Evolutionary conservation across 106 monocot species (phyloP), one percentile per base, ranked within the genome.

Genomic region (Dactylorhiza incarnata): DNA sequence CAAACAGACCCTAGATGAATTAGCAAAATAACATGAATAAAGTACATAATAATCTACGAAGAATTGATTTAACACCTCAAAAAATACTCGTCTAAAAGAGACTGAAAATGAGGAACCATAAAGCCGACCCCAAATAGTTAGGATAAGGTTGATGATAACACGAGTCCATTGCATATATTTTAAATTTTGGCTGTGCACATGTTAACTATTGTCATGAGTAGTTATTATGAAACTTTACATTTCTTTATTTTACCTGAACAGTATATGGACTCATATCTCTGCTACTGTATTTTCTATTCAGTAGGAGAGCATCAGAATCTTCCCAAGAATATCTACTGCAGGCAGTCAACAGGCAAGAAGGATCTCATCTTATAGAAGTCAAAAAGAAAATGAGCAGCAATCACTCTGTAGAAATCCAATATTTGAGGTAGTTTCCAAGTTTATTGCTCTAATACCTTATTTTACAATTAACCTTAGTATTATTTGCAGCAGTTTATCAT

Each of bases 361-460:
- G 74, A 71, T 80, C 44, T 63, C 89, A 12, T 75, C 76, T 24
- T 83, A 82, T 25, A 82, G 78, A 47, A 89, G 92, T 72, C 85
- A 85, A 20, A 92, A 83, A 75, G 83, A 85, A 14, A 53, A 68
- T 9, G 80, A 85, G 7, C 84, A 81, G 10, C 81, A 76, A 13
- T 93, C 93, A 48, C 85, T 87, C 65, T 9, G 29, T 6, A 81
- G 82, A 76, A 87, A 89, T 68, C 78, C 89, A 16, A 82, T 71
- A 3, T 75, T 79, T 67, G 89, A 93, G 81, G 93, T 93, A 80
- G 44, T 49, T 3, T 14, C 45, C 67, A 26, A 4, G 23, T 49
- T 48, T 20, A 51, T 9, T 9, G 13, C 5, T 9, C 65, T 3
- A 20, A 65, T 65, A 29, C 25, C 10, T 65, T 11, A 26, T 65